Conservation (phyloP, 768 basidiomycete genomes). For the Paxillus ammoniavirescens region DNA sequence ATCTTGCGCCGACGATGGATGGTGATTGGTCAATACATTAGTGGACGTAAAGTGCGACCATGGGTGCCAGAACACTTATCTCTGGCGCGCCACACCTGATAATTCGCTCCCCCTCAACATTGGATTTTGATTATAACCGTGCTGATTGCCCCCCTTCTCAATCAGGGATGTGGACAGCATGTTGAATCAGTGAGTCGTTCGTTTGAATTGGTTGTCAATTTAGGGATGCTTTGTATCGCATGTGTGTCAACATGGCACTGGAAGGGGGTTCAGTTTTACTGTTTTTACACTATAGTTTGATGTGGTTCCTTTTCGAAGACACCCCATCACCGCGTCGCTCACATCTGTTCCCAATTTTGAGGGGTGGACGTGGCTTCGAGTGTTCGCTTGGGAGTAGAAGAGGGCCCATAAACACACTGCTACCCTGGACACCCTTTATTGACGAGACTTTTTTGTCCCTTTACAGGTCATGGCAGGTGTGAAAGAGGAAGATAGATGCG, state of each 20-base stretch:
- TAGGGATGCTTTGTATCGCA: constrained; percentile 15
- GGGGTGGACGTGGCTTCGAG: constrained; percentile 9
- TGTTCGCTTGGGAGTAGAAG: constrained; percentile 22
- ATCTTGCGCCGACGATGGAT: constrained; percentile 8
- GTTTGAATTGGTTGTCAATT: constrained; percentile 11
- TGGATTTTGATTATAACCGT: background rate
- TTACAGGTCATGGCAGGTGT: constrained; percentile 48
- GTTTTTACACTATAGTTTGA: constrained; percentile 32
- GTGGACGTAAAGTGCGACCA: constrained; percentile 12
- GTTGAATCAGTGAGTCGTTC: constrained; percentile 53
- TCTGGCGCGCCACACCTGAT: constrained; percentile 6
- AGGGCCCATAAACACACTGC: constrained; percentile 17
- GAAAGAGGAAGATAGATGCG: constrained; percentile 49
- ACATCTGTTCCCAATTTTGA: constrained; percentile 18
- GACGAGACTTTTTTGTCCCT: constrained; percentile 6
- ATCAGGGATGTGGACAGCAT: constrained; percentile 71
- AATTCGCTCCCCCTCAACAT: background rate
- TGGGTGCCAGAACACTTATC: constrained; percentile 7
- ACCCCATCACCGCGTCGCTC: constrained; percentile 28
- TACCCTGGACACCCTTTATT: constrained; percentile 28
- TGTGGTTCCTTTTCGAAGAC: constrained; percentile 35
- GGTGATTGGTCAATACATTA: constrained; percentile 14
- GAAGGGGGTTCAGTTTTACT: constrained; percentile 6
- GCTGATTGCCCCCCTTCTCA: constrained; percentile 6
- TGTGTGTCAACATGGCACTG: constrained; percentile 4